phyloP scores from a whole-genome alignment of 2,329 filamentous ascomycete genomes.

The Exutisphaerella laricina region DNA sequence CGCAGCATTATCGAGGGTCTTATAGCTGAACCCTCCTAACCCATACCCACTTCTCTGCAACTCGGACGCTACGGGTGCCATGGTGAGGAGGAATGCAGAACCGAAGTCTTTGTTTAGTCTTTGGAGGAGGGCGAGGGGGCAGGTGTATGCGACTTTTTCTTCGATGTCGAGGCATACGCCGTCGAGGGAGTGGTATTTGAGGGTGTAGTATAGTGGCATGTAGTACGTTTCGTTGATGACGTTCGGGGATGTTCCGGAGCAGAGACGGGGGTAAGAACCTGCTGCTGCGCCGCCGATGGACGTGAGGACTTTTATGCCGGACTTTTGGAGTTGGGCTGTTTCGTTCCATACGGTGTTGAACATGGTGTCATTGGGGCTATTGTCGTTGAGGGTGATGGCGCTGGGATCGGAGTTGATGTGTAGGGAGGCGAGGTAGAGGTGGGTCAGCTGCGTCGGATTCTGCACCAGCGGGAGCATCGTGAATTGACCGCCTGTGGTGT shows the following conservation, averaged over 20 bases:
- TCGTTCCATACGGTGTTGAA: constrained; percentile 26
- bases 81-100: constrained; percentile 27
- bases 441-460: constrained; percentile 25
- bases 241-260: constrained; percentile 14
- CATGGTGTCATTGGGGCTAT: constrained; percentile 21
- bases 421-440: constrained; percentile 27
- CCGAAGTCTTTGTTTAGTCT: constrained; percentile 25
- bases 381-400: constrained; percentile 28
- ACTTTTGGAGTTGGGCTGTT: constrained; percentile 21
- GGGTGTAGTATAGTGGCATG: constrained; percentile 21
- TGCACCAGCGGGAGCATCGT: constrained; percentile 26
- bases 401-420: constrained; percentile 27
- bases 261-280: constrained; percentile 25
- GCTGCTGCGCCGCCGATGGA: constrained; percentile 27
- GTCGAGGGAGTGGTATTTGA: constrained; percentile 24
- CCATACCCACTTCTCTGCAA: constrained; percentile 18
- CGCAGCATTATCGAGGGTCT: constrained; percentile 20
- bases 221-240: constrained; percentile 24
- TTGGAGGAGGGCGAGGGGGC: constrained; percentile 24
- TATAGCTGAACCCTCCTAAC: constrained; percentile 25
- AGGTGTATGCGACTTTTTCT: constrained; percentile 23
- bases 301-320: constrained; percentile 29
- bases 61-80: constrained; percentile 30
- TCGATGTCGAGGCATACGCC: constrained; percentile 31
- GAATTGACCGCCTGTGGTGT: constrained; percentile 20